phyloP scores from a whole-genome alignment of 768 basidiomycete species.

The Mycena vitilis region DNA sequence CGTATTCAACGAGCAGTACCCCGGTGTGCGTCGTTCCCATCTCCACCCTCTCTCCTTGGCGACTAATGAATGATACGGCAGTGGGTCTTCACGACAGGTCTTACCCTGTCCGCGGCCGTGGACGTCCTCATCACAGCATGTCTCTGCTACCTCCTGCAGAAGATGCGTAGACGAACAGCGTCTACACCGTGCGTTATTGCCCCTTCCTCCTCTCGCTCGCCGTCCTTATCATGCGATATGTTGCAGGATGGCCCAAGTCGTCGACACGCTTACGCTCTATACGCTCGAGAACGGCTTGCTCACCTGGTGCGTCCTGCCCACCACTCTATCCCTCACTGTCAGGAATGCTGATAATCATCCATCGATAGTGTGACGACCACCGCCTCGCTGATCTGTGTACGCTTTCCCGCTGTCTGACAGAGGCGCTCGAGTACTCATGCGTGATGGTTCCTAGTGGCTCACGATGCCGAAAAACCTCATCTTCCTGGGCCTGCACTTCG shows the following conservation, averaged over 20 bases:
- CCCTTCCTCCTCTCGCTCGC: background rate
- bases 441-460: conserved; percentile 41
- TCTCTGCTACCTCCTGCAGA: conserved; percentile 47
- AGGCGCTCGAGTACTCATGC: background rate
- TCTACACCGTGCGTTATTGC: conserved; percentile 24
- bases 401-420: conserved; percentile 15
- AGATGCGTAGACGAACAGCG: conserved; percentile 34
- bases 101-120: conserved; percentile 49
- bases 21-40: conserved; percentile 2
- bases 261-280: conserved; percentile 47
- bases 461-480: conserved; percentile 49
- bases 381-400: conserved; percentile 50
- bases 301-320: conserved; percentile 42
- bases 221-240: too few species aligned
- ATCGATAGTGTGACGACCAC: conserved; percentile 43
- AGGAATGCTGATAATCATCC: background rate
- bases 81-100: conserved; percentile 56
- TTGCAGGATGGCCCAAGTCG: conserved; percentile 47
- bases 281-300: conserved; percentile 52
- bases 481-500: conserved; percentile 51
- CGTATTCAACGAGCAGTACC: conserved; percentile 19
- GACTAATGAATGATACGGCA: conserved; percentile 19
- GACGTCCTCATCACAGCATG: conserved; percentile 49
- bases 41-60: background rate
- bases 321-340: too few species aligned